phyloP scores from a whole-genome alignment of 2,329 filamentous ascomycete genomes.

The Lasiodiplodia gonubiensis region DNA sequence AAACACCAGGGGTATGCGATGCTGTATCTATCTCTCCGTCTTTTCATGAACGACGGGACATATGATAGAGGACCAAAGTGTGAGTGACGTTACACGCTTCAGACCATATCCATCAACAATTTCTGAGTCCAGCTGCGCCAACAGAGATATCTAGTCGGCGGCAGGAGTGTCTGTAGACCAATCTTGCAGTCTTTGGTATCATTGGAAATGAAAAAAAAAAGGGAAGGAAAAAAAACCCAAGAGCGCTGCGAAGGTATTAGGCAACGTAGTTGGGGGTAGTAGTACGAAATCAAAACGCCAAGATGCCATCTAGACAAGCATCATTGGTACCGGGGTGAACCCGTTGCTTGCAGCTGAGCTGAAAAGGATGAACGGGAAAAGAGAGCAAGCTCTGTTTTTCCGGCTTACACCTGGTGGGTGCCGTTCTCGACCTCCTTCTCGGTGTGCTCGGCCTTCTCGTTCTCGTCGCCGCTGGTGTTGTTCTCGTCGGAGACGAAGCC shows the following conservation, averaged over 20 bases:
- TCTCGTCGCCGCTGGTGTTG: slow-evolving; percentile 17
- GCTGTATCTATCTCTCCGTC: not conserved
- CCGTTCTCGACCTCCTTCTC: slow-evolving; percentile 31
- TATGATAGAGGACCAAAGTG: not conserved
- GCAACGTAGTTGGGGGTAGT: not conserved
- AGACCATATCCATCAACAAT: not conserved
- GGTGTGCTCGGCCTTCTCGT: slow-evolving; percentile 26
- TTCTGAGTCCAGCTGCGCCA: slow-evolving; percentile 7
- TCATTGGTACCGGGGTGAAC: not conserved
- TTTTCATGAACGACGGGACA: slow-evolving; percentile 15
- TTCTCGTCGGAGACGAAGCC: slow-evolving; percentile 41
- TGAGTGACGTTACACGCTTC: not conserved
- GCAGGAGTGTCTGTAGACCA: slow-evolving; percentile 5
- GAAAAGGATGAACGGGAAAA: not conserved
- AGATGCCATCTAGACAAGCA: not conserved
- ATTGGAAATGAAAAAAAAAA: slow-evolving; percentile 5
- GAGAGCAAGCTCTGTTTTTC: not conserved
- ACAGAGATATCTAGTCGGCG: slow-evolving; percentile 16
- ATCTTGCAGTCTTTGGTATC: slow-evolving; percentile 24
- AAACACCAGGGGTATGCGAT: slow-evolving; percentile 6
- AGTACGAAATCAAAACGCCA: not conserved
- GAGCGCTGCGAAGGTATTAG: slow-evolving; percentile 10
- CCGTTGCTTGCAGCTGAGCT: not conserved
- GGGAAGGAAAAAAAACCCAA: not conserved
- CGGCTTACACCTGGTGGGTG: slow-evolving; percentile 29